Percentiles rank a stretch among this genome's conserved stretches.
phyloP scores from a whole-genome alignment of 805 yeast species.

The Helenozyma baotianmanensis region DNA sequence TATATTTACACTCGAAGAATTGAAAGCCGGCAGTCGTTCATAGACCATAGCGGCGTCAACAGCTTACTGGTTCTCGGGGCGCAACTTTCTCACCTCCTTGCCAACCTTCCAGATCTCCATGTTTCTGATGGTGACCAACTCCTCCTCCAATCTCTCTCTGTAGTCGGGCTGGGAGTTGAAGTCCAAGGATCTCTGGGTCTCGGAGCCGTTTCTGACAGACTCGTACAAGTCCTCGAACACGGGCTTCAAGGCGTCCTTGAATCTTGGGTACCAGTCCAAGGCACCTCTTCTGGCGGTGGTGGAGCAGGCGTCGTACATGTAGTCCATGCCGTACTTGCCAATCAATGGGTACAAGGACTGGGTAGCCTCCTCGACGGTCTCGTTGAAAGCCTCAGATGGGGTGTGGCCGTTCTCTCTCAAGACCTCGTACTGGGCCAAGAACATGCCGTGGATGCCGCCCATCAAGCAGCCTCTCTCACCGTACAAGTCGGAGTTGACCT shows the following conservation, averaged over 20 bases:
- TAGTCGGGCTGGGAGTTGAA: constrained; percentile 98
- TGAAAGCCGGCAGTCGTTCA: constrained; percentile 34
- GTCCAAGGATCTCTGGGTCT: constrained; percentile 96
- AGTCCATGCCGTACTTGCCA: constrained; percentile 99
- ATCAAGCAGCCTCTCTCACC: constrained; percentile 99
- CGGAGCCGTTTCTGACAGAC: constrained; percentile 92
- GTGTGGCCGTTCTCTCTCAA: constrained; percentile 99
- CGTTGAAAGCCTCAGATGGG: constrained; percentile 99
- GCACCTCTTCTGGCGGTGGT: constrained; percentile 99
- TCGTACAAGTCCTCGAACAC: constrained; percentile 95
- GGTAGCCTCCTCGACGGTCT: constrained; percentile 99
- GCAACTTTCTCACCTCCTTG: constrained; percentile 98
- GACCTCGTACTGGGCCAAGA: constrained; percentile 99
- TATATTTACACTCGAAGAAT: constrained; percentile 19
- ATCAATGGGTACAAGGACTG: constrained; percentile 98
- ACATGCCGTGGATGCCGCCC: constrained; percentile 99
- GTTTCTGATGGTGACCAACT: constrained; percentile 86
- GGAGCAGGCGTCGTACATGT: constrained; percentile 99
- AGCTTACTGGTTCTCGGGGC: constrained; percentile 94
- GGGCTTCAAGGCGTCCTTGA: constrained; percentile 98
- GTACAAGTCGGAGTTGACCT: constrained; percentile 97
- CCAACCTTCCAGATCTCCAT: constrained; percentile 99
- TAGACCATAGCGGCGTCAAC: constrained; percentile 23
- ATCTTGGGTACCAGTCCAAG: constrained; percentile 98
- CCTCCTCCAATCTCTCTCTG: constrained; percentile 93